Evolutionary conservation across 768 basidiomycete genomes (phyloP).

Genomic region (Lactarius evosmus): DNA sequence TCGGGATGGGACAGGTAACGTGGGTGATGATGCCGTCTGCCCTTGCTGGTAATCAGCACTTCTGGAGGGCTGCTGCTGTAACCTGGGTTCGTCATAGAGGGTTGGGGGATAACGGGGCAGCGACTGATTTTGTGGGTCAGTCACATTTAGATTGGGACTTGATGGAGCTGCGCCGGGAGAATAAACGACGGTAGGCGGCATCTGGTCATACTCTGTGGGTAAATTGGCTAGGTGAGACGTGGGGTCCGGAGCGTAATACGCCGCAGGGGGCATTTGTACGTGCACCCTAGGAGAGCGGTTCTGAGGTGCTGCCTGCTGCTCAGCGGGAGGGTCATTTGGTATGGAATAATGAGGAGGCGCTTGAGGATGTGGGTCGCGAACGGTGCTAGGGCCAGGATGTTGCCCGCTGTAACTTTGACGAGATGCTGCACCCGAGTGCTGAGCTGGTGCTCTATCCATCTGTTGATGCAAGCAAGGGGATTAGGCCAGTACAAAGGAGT

Average conservation of each 20-base stretch:
- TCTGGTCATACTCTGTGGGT: background rate
- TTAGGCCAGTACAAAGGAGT: background rate
- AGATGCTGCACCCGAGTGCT: background rate
- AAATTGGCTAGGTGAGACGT: constrained; percentile 3
- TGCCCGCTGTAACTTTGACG: background rate
- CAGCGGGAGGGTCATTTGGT: background rate
- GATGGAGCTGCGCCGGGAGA: constrained; percentile 1
- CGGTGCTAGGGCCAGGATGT: background rate
- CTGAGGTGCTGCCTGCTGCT: constrained; percentile 1
- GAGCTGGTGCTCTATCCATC: background rate
- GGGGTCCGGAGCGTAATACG: constrained; percentile 8
- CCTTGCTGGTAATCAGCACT: constrained; percentile 1
- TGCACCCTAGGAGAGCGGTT: constrained; percentile 4
- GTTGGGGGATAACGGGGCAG: constrained; percentile 19
- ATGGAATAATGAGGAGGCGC: background rate
- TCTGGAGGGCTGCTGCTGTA: constrained; percentile 12
- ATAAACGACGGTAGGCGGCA: background rate
- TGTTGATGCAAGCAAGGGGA: background rate
- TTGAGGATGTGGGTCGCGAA: background rate
- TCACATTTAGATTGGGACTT: background rate
- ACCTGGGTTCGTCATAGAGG: constrained; percentile 17
- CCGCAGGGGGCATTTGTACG: constrained; percentile 17
- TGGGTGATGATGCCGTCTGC: constrained; percentile 7
- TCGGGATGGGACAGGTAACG: constrained; percentile 14
- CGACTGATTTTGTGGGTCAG: background rate